These are phyloP conservation scores for Pseudogymnoascus destructans DNA, from an alignment of 2,329 filamentous ascomycete species.

Conservation along the genomic window DNA sequence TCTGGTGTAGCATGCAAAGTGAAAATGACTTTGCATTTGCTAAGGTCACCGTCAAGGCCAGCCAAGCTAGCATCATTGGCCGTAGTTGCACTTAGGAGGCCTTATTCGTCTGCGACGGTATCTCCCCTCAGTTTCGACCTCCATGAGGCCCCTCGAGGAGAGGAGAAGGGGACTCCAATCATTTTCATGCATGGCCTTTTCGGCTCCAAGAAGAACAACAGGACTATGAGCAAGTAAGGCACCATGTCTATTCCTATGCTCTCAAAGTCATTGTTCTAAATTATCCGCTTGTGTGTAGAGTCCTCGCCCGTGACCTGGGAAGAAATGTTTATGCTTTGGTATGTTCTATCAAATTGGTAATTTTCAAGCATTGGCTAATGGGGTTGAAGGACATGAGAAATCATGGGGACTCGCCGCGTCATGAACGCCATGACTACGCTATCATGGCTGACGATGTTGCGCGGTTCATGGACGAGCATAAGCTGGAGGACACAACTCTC, in stretches of 20 bases:
- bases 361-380: conserved; percentile 10
- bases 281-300: conserved; percentile 35
- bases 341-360: conserved; percentile 24
- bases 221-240: conserved; percentile 82
- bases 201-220: conserved; percentile 89
- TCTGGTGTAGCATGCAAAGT: not conserved
- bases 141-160: conserved; percentile 40
- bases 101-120: not conserved
- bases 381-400: conserved; percentile 66
- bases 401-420: conserved; percentile 80
- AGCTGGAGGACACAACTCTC: conserved; percentile 56
- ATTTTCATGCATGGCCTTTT: conserved; percentile 88
- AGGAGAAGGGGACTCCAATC: conserved; percentile 46
- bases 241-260: conserved; percentile 14
- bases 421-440: conserved; percentile 61
- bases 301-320: conserved; percentile 65
- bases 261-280: conserved; percentile 2
- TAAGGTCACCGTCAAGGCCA: not conserved
- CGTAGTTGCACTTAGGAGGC: not conserved
- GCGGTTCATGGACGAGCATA: conserved; percentile 60
- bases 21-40: not conserved
- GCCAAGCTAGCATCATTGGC: not conserved
- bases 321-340: conserved; percentile 73
- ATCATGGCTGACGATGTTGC: conserved; percentile 75
- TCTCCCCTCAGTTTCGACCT: conserved; percentile 49